Percentiles rank a stretch among this genome's conserved stretches.
phyloP scores from a whole-genome alignment of 208 protist genomes.

The Acanthamoeba castellanii region DNA sequence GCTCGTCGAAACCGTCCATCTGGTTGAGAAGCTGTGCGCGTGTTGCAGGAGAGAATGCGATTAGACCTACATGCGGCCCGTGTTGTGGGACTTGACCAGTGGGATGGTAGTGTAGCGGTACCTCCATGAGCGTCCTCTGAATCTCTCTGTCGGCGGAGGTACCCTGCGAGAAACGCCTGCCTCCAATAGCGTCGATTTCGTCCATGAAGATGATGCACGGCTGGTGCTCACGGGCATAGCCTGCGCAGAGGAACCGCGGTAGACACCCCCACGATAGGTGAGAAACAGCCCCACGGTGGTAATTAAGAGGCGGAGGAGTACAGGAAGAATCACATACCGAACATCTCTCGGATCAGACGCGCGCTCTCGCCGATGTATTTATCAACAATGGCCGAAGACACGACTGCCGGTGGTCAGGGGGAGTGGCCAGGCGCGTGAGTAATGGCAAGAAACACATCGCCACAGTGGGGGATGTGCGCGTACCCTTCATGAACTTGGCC shows the following conservation, averaged over 20 bases:
- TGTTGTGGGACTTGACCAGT: conserved; percentile 95
- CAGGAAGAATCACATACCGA: conserved; percentile 91
- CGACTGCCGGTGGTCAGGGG: conserved; percentile 87
- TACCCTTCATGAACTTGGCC: conserved; percentile 97
- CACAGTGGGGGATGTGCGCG: not conserved
- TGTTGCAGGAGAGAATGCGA: not conserved
- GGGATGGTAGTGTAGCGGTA: conserved; percentile 31
- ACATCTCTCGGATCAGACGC: conserved; percentile 99
- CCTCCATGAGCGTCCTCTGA: conserved; percentile 99
- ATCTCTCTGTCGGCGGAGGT: conserved; percentile 99
- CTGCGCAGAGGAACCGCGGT: conserved; percentile 24
- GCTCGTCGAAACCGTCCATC: conserved; percentile 99
- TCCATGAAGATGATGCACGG: conserved; percentile 99
- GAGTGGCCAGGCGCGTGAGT: not conserved
- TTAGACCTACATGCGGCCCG: not conserved
- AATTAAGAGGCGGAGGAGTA: not conserved
- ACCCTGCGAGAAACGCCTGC: conserved; percentile 98
- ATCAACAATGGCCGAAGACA: conserved; percentile 98
- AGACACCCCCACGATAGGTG: not conserved
- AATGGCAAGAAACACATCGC: too few species aligned
- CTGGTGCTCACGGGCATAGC: conserved; percentile 96
- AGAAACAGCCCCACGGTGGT: not conserved
- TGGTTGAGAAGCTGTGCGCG: conserved; percentile 99
- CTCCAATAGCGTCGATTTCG: conserved; percentile 99
- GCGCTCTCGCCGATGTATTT: conserved; percentile 99